Base-by-base conservation (phyloP, 2,329 filamentous ascomycete genomes). In the Penicillium sp. region DNA sequence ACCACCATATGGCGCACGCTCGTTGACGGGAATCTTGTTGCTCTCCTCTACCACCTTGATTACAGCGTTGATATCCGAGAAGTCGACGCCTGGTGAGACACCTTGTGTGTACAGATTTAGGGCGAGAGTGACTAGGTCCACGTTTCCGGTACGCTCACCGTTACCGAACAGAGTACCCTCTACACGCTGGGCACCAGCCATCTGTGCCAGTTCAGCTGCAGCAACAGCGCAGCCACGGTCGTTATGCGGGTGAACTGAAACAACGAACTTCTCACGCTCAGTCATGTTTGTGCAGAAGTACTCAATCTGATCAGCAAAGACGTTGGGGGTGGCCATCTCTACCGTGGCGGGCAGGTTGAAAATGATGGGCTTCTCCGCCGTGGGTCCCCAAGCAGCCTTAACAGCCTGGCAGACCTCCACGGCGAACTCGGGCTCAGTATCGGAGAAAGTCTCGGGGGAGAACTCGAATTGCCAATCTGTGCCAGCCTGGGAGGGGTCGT, bases 311-410 rank as follows among this genome's bases (percentile, higher is more conserved):
- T 99, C 94, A 49, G 94, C 94, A 73, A 94, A 99, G 48, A 97
- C 85, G 73, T 99, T 99, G 35, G 93, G 93, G 0, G 94, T 97
- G 0, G 91, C 79, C 87, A 97, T 88, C 78, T 99, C 94, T 36
- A 97, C 93, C 0, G 94, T 99, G 1, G 94, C 93, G 0, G 94
- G 93, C 51, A 99, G 83, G 79, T 97, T 97, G 83, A 99, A 94
- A 73, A 99, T 96, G 75, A 99, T 91, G 48, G 89, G 90, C 67
- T 86, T 88, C 74, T 91, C 86, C 39, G 81, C 86, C 0, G 85
- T 86, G 0, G 94, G 93, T 61, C 83, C 92, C 94, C 94, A 99
- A 0, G 93, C 94, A 6, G 82, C 88, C 83, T 96, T 97, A 69
- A 97, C 93, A 35, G 93, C 93, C 72, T 96, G 87, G 75, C 94